phyloP scores from a whole-genome alignment of 768 basidiomycete species.

The Lactarius psammicola region DNA sequence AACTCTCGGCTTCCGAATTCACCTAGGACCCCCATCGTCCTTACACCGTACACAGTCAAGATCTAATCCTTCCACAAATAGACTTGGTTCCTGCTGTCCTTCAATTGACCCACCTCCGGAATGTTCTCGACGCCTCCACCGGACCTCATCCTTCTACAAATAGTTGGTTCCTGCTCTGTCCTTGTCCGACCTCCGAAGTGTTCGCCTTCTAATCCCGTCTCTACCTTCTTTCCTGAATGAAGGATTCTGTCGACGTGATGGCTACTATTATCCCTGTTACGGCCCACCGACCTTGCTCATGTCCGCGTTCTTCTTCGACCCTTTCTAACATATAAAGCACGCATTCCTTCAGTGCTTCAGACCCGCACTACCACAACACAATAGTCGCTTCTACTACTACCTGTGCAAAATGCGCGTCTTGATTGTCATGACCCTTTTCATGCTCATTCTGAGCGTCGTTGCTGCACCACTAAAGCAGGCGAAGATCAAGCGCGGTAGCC shows the following conservation, averaged over 20 bases:
- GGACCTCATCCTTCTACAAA: not conserved
- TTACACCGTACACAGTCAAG: not conserved
- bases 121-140: no score
- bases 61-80: not conserved
- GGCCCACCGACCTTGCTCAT: not conserved
- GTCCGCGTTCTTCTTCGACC: not conserved
- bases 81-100: not conserved
- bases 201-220: conserved; percentile 12
- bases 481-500: conserved; percentile 32
- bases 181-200: not conserved
- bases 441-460: conserved; percentile 14
- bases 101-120: no score
- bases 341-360: not conserved
- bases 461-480: conserved; percentile 33
- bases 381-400: not conserved
- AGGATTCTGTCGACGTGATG: not conserved
- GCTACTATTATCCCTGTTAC: not conserved
- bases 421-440: conserved; percentile 3
- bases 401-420: conserved; percentile 7
- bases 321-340: conserved; percentile 7
- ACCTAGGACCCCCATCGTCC: not conserved
- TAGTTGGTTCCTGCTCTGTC: not conserved
- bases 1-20: not conserved
- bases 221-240: not conserved
- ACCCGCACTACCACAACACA: not conserved